phyloP scores from a whole-genome alignment of 2,329 filamentous ascomycete species.

The Pestalotiopsis sp. region DNA sequence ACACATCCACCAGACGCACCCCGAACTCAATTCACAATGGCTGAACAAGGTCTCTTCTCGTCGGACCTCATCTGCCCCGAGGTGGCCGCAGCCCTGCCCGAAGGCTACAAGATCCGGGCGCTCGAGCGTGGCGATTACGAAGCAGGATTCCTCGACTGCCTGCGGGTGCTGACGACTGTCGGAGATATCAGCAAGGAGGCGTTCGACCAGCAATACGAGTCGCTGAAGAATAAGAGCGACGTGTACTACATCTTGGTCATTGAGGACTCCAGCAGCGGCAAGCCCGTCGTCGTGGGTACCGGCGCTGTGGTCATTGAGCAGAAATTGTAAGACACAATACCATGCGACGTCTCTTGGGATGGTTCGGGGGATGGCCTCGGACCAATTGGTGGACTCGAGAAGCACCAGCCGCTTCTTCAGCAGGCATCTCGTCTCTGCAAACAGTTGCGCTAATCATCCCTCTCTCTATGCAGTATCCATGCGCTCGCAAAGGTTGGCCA shows the following conservation, averaged over 20 bases:
- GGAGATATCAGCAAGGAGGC: slow-evolving; percentile 78
- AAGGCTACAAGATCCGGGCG: slow-evolving; percentile 81
- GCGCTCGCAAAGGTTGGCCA: slow-evolving; percentile 84
- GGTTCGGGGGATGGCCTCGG: background rate
- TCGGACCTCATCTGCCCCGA: slow-evolving; percentile 74
- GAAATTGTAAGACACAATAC: slow-evolving; percentile 71
- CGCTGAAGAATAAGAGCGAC: slow-evolving; percentile 69
- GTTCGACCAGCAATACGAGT: slow-evolving; percentile 81
- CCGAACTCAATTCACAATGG: slow-evolving; percentile 27
- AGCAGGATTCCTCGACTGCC: slow-evolving; percentile 84
- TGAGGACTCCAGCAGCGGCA: slow-evolving; percentile 64
- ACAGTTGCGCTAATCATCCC: slow-evolving; percentile 20
- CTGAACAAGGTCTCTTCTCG: slow-evolving; percentile 72
- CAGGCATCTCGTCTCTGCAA: background rate
- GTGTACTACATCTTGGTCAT: slow-evolving; percentile 89
- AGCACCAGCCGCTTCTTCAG: background rate
- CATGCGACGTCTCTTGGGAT: background rate
- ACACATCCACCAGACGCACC: background rate
- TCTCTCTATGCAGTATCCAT: slow-evolving; percentile 63
- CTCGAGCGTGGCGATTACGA: slow-evolving; percentile 78
- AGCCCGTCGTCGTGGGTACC: slow-evolving; percentile 78
- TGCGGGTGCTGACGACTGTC: slow-evolving; percentile 89
- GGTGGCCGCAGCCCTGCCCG: slow-evolving; percentile 73
- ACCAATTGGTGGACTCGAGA: background rate
- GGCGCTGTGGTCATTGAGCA: slow-evolving; percentile 89